Evolutionary conservation across 345 rosid genomes (phyloP), one percentile per base, ranked within the genome.

Genomic region (Mangifera indica): DNA sequence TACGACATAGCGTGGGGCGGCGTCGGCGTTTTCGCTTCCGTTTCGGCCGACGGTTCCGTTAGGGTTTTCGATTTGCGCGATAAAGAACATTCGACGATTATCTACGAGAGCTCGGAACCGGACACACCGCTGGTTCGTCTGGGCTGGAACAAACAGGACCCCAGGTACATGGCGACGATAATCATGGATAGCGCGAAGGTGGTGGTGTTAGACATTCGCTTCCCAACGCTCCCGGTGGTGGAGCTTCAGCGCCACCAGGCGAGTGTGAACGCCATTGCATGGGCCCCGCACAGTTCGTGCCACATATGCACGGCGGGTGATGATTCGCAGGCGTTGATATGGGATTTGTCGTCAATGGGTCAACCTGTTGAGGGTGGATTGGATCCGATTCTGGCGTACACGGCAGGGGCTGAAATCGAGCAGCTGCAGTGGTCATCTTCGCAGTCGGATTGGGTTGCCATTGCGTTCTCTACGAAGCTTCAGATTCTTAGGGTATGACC

Each of bases 111-210:
- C 76, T 90, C 97, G 7, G 93, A 90, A 83, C 97, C 98, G 1
- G 97, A 94, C 42, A 87, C 95, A 42, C 98, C 98, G 0, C 75
- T 94, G 56, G 97, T 94, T 6, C 85, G 98, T 14, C 79, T 94
- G 15, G 98, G 97, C 1, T 94, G 98, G 98, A 94, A 94, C 84
- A 94, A 94, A 81, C 98, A 94, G 84, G 98, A 94, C 72, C 97
- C 97, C 1, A 87, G 97, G 79, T 94, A 89, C 55, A 92, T 94
- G 98, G 98, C 98, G 11, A 92, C 97, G 12, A 92, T 94, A 44
- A 87, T 94, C 67, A 92, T 92, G 98, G 97, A 93, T 80, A 91
- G 90, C 32, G 85, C 96, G 25, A 93, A 93, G 80, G 98, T 93
- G 13, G 98, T 93, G 60, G 95, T 94, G 48, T 76, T 94, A 0